Evolutionary conservation across 2,329 filamentous ascomycete genomes (phyloP), one percentile per base, ranked within the genome.

Genomic region (Trichocomaceae sp.): DNA sequence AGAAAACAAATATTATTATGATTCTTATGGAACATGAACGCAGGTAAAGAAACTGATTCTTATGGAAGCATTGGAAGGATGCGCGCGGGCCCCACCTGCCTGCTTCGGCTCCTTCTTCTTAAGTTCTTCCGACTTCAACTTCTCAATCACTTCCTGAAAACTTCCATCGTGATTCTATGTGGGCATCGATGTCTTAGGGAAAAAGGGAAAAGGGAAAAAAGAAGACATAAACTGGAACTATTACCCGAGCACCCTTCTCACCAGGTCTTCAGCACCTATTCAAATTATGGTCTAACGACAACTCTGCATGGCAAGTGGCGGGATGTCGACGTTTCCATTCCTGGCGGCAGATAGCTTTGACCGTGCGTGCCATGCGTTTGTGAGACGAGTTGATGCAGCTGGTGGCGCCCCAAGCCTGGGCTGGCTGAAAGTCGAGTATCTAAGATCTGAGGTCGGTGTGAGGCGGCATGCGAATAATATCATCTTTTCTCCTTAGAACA

Each of bases 271-370:
- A 37, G 33, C 13, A 13, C 33, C 33, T 17, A 3, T 22, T 8
- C 19, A 46, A 33, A 33, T 33, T 33, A 33, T 33, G 29, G 29
- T 10, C 10, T 33, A 4, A 29, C 45, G n/a, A 46, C 54, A 29
- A 49, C 20, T 47, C 45, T 47, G 31, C 51, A 52, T 49, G 50
- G 45, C 49, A 41, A 39, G 44, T 48, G 33, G 42, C 44, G 33
- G 20, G 44, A 51, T 71, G 42, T 64, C 63, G 48, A 56, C 55
- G 50, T 89, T 85, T 64, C 86, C 86, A 6, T 81, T 79, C 56
- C 76, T 89, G 26, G 79, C 72, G 10, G 63, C 71, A 10, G 77
- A 82, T 41, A 85, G 88, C 64, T 89, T 89, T 60, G 71, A 80
- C 52, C 78, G 83, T 63, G 81, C 78, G 53, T 88, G 86, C 67